Base-by-base conservation (phyloP, 139 green algal species). In the Chlorokybus atmophyticus region DNA sequence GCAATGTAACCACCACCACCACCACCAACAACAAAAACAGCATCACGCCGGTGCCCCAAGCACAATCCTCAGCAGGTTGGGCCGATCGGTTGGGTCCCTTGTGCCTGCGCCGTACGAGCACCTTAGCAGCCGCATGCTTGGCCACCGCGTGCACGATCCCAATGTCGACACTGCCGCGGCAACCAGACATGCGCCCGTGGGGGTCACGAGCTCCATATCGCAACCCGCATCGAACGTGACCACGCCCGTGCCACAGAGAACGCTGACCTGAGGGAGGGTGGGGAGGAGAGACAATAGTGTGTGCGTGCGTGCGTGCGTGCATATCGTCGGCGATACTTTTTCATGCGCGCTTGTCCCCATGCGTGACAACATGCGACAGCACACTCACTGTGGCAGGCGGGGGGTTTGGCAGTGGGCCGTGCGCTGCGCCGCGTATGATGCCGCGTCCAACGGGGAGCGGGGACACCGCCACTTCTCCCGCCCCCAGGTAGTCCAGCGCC, bases 361-460 rank as follows among this genome's bases (percentile, higher is more conserved):
- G 5, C n/a, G n/a, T n/a, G n/a, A n/a, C n/a, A n/a, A n/a, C n/a
- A n/a, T n/a, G n/a, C n/a, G n/a, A n/a, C 3, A 68, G 19, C 17
- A 68, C 27, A 3, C 3, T 25, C 2, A 68, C 35, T 3, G 50
- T 68, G 24, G 60, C 50, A 1, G 60, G 60, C 7, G 60, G 52
- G 31, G 35, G 60, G 2, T 1, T 32, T 25, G 60, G 50, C 41
- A 68, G 51, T 4, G 50, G 50, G 5, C 50, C 60, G 40, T 68
- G 60, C 17, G 59, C 59, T 10, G 59, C 59, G 3, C 59, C 59
- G 25, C 4, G 17, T n/a, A 67, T 67, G 29, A 60, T 52, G 29
- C 59, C 54, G 3, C 55, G 41, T 21, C 51, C 53, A 27, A 62
- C 57, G 38, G 62, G 62, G 4, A 70, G 62, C 3, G 47, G 54